Percentiles rank a stretch among this genome's conserved stretches.
Conservation (phyloP, 345 rosid genomes). For the Chamaenerion angustifolium region DNA sequence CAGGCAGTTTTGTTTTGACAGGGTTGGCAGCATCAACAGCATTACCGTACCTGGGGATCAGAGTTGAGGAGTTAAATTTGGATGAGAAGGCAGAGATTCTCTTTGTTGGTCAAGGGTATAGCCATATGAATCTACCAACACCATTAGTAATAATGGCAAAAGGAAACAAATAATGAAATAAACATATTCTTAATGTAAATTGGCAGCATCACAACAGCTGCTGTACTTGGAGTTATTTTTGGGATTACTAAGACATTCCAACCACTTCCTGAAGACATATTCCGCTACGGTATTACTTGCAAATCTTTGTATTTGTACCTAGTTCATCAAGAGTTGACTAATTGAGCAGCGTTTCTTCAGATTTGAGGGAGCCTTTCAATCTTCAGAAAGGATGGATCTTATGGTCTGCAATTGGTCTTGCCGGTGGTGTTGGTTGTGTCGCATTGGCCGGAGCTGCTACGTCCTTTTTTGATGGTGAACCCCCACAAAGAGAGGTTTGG, state of each 20-base stretch:
- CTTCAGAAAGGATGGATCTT: constrained; percentile 48
- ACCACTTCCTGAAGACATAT: constrained; percentile 74
- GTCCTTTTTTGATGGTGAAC: constrained; percentile 37
- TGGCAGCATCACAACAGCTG: constrained; percentile 68
- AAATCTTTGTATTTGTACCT: neutral
- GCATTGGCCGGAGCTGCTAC: constrained; percentile 28
- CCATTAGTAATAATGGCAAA: too few relatives aligned
- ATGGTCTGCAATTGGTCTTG: constrained; percentile 55
- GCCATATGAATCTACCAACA: too few relatives aligned
- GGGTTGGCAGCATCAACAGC: constrained; percentile 55
- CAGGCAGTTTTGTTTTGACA: constrained; percentile 97
- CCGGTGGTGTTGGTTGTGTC: constrained; percentile 32
- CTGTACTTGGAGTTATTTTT: constrained; percentile 55
- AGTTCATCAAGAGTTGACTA: too few relatives aligned
- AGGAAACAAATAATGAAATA: too few relatives aligned
- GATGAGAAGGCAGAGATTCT: constrained; percentile 79
- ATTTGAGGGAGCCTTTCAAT: constrained; percentile 58
- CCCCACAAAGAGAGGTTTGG: constrained; percentile 54
- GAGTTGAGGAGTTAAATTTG: constrained; percentile 47
- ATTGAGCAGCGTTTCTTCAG: constrained; percentile 20
- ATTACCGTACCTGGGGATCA: constrained; percentile 48
- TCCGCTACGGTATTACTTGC: constrained; percentile 48
- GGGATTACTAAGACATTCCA: constrained; percentile 49
- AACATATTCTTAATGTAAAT: constrained; percentile 12
- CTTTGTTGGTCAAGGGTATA: constrained; percentile 71